Conservation (phyloP, 2,329 filamentous ascomycete species). For the Colletotrichum orbiculare region DNA sequence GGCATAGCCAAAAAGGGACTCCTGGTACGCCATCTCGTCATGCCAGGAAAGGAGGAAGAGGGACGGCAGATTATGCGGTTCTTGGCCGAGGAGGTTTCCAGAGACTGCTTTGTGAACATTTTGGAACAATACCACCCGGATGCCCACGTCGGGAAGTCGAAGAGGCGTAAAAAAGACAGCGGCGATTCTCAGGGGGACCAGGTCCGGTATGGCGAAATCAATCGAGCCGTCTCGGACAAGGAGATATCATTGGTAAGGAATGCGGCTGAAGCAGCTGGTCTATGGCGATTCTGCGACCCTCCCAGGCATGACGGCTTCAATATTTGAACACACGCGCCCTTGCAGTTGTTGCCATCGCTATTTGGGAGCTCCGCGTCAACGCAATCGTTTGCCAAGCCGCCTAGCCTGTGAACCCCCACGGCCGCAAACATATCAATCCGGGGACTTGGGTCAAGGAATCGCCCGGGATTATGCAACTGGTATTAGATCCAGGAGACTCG, state of each 20-base stretch:
- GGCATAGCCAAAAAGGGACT: conserved; percentile 84
- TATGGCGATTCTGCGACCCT: conserved; percentile 83
- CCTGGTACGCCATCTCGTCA: conserved; percentile 82
- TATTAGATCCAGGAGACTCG: no score
- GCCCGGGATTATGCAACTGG: no score
- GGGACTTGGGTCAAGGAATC: no score
- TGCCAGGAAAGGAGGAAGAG: conserved; percentile 83
- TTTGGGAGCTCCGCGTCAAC: no score
- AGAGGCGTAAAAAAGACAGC: conserved; percentile 49
- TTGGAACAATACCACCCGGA: conserved; percentile 91
- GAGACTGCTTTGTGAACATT: conserved; percentile 83
- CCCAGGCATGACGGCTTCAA: conserved; percentile 63
- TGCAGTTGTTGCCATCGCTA: no score
- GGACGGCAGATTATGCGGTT: conserved; percentile 80
- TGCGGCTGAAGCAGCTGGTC: conserved; percentile 76
- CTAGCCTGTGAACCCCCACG: no score
- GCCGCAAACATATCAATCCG: no score
- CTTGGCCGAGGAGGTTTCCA: conserved; percentile 77
- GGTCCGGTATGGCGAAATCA: conserved; percentile 80
- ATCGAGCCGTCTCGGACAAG: conserved; percentile 72
- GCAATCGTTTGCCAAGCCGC: no score
- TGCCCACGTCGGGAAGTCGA: conserved; percentile 82
- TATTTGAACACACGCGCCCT: conserved; percentile 47
- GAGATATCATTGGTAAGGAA: conserved; percentile 75
- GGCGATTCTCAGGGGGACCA: conserved; percentile 49